A percentile compares a stretch with the other conserved stretches of the same genome.
phyloP scores from a whole-genome alignment of 2,329 filamentous ascomycete genomes.

The Xylogone sp. region DNA sequence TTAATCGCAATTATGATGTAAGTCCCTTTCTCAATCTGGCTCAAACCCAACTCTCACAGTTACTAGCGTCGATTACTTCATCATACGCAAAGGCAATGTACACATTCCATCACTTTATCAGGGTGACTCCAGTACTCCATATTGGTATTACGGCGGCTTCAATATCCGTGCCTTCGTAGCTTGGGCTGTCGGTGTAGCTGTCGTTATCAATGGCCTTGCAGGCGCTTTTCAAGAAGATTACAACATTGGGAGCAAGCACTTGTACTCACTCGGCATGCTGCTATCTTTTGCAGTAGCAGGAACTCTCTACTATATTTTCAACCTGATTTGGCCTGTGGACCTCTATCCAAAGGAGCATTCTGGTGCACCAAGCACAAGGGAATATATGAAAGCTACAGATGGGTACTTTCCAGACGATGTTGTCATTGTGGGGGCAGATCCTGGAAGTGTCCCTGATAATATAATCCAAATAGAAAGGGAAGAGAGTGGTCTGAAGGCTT shows the following conservation, averaged over 20 bases:
- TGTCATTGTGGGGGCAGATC: conserved; percentile 1
- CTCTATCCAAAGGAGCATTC: conserved; percentile 1
- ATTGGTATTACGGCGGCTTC: conserved; percentile 3
- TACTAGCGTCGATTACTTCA: conserved; percentile 2
- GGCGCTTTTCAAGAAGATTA: conserved; percentile 1
- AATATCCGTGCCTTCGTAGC: conserved; percentile 3
- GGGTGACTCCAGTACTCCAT: background rate
- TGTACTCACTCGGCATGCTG: conserved; percentile 3
- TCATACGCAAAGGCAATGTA: conserved; percentile 5
- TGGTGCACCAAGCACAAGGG: conserved; percentile 1
- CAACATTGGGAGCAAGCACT: background rate
- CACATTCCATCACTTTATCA: conserved; percentile 4
- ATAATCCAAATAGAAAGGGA: background rate
- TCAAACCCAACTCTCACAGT: background rate
- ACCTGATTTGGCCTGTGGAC: conserved; percentile 1
- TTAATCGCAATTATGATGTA: conserved; percentile 3
- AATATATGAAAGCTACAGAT: conserved; percentile 1
- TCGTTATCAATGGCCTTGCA: conserved; percentile 2
- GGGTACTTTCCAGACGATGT: conserved; percentile 1
- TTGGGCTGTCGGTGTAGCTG: conserved; percentile 1
- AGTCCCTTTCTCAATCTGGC: background rate
- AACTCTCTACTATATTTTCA: conserved; percentile 1
- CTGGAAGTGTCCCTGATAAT: background rate
- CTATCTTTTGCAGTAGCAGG: conserved; percentile 2
- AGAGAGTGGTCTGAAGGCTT: background rate